These are phyloP conservation scores for Drechslerella coelobrocha DNA, from an alignment of 2,329 filamentous ascomycete genomes.

Conservation along the genomic window DNA sequence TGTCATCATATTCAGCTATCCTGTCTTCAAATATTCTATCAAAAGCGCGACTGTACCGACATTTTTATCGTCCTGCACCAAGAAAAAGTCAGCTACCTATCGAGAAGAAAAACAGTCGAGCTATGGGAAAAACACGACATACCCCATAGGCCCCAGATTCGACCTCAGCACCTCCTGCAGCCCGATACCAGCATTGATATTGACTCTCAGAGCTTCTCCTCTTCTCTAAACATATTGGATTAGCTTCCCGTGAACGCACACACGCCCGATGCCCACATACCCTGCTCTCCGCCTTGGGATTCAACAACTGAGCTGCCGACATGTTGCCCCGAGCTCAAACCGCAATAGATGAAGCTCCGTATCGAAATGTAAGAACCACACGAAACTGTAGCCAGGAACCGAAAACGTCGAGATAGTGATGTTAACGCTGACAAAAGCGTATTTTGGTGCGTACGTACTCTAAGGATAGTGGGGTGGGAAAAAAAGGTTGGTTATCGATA, in stretches of 20 bases:
- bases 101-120: too few species aligned
- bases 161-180: conserved; percentile 93
- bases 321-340: conserved; percentile 62
- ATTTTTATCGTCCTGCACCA: conserved; percentile 53
- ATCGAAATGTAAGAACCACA: background rate
- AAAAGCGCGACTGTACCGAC: conserved; percentile 49
- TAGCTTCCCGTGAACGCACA: conserved; percentile 55
- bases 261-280: conserved; percentile 64
- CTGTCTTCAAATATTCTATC: background rate
- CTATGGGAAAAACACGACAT: conserved; percentile 11
- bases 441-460: too few species aligned
- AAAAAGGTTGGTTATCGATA: conserved; percentile 47
- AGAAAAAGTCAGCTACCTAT: conserved; percentile 4
- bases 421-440: background rate
- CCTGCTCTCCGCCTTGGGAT: conserved; percentile 97
- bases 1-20: conserved; percentile 55
- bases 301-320: conserved; percentile 97
- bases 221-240: conserved; percentile 73
- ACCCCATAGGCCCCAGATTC: conserved; percentile 86
- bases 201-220: conserved; percentile 94
- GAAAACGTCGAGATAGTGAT: background rate
- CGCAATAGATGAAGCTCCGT: conserved; percentile 15
- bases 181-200: conserved; percentile 84
- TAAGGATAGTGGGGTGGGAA: conserved; percentile 29
- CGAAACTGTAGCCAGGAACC: background rate